Conservation (phyloP, 768 basidiomycete species). For the Phallus indusiatus region DNA sequence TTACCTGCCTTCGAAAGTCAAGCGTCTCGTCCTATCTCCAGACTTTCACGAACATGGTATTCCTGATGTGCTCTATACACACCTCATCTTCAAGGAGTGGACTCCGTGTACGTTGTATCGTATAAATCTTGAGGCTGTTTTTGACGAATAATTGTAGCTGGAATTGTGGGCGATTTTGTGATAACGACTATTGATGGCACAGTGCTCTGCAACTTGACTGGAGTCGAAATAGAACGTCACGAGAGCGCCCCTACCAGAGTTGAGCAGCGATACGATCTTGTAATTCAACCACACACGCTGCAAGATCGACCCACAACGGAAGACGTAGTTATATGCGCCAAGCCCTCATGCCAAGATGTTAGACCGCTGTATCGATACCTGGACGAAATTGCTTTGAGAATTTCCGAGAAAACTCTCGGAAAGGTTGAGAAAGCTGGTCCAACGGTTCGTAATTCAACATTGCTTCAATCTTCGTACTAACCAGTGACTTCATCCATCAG, state of each 20-base stretch:
- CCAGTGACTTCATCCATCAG: neutral
- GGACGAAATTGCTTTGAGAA: neutral
- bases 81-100: conserved; percentile 21
- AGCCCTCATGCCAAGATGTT: neutral
- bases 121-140: too few species aligned
- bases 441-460: neutral
- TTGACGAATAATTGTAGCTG: conserved; percentile 11
- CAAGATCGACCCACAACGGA: neutral
- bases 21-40: conserved; percentile 9
- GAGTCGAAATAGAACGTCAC: conserved; percentile 25
- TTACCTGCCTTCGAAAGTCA: conserved; percentile 23
- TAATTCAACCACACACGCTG: conserved; percentile 17
- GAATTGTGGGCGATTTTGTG: conserved; percentile 20
- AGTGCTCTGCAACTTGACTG: conserved; percentile 18
- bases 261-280: conserved; percentile 23
- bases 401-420: neutral
- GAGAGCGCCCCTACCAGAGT: conserved; percentile 18
- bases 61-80: conserved; percentile 16
- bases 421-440: neutral
- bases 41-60: conserved; percentile 13
- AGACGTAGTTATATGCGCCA: neutral
- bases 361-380: neutral
- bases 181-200: conserved; percentile 20
- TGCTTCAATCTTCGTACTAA: neutral
- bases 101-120: conserved; percentile 16